phyloP scores from a whole-genome alignment of 768 basidiomycete genomes.

The Xerocomellus chrysenteron region DNA sequence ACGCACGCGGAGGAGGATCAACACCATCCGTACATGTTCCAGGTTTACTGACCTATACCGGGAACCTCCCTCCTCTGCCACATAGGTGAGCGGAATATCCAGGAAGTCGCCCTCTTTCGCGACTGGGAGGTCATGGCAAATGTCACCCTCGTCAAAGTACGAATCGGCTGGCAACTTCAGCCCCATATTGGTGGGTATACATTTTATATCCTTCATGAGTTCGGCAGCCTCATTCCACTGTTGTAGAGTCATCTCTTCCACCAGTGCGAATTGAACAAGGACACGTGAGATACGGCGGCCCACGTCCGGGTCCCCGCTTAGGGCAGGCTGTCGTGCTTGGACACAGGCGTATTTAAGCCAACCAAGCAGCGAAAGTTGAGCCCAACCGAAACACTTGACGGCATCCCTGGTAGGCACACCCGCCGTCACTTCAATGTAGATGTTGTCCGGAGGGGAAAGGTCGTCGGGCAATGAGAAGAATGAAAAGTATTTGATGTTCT shows the following conservation, averaged over 20 bases:
- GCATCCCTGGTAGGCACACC: slow-evolving; percentile 42
- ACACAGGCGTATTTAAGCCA: slow-evolving; percentile 69
- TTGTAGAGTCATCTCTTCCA: slow-evolving; percentile 47
- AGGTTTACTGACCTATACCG: neutral
- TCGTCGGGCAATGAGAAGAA: slow-evolving; percentile 65
- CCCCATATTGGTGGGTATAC: slow-evolving; percentile 75
- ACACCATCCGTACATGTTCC: slow-evolving; percentile 5
- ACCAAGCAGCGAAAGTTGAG: slow-evolving; percentile 63
- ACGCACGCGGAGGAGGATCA: slow-evolving; percentile 21
- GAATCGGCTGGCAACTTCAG: slow-evolving; percentile 65
- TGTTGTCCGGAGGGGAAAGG: slow-evolving; percentile 70
- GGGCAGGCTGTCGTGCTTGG: slow-evolving; percentile 20
- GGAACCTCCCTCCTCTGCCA: neutral
- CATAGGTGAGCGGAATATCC: neutral
- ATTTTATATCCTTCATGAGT: slow-evolving; percentile 50
- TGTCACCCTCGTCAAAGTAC: slow-evolving; percentile 82
- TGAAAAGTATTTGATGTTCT: slow-evolving; percentile 53
- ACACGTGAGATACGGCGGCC: slow-evolving; percentile 62
- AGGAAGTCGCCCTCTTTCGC: slow-evolving; percentile 1
- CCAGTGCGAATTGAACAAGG: slow-evolving; percentile 72
- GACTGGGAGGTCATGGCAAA: slow-evolving; percentile 47
- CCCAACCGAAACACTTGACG: slow-evolving; percentile 65
- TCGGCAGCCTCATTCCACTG: slow-evolving; percentile 57
- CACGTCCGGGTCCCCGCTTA: slow-evolving; percentile 26
- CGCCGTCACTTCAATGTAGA: slow-evolving; percentile 66